A percentile compares a stretch with the other conserved stretches of the same genome.
phyloP scores from a whole-genome alignment of 257 asterid species.

The Sherardia arvensis region DNA sequence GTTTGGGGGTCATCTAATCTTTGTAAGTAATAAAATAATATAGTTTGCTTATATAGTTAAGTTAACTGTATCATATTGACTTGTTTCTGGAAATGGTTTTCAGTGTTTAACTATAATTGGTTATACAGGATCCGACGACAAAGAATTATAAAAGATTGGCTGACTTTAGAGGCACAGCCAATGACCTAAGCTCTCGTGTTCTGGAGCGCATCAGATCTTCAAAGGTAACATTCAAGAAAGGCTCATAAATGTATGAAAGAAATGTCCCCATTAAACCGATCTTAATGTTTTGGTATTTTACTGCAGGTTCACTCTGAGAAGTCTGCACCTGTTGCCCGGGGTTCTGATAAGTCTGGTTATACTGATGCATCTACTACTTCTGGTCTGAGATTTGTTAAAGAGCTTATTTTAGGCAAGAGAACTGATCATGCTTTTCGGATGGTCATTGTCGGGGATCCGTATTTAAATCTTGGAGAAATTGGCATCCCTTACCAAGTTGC shows the following conservation, averaged over 20 bases:
- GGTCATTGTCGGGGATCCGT: conserved; percentile 95
- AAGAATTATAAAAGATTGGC: conserved; percentile 52
- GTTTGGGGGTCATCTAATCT: conserved; percentile 57
- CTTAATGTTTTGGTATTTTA: conserved; percentile 18
- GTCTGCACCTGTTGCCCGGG: conserved; percentile 41
- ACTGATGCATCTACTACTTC: conserved; percentile 45
- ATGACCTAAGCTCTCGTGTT: conserved; percentile 72
- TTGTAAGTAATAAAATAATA: conserved; percentile 41
- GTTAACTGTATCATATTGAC: neutral
- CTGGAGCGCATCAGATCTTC: conserved; percentile 63
- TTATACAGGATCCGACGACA: conserved; percentile 65
- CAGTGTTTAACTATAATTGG: conserved; percentile 17
- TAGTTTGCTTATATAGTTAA: conserved; percentile 4
- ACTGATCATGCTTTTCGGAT: conserved; percentile 73
- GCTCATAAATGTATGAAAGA: neutral
- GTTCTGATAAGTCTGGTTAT: neutral
- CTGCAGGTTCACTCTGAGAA: conserved; percentile 81
- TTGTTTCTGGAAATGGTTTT: conserved; percentile 12
- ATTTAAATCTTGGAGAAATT: conserved; percentile 55
- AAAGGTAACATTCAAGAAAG: conserved; percentile 49
- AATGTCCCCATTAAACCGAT: conserved; percentile 8
- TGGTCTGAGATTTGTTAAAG: conserved; percentile 73
- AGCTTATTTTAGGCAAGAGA: conserved; percentile 71
- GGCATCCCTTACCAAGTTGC: conserved; percentile 73
- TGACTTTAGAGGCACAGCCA: conserved; percentile 70